Evolutionary conservation across 2,329 filamentous ascomycete genomes (phyloP).

Genomic region (Dichotomopilus funicola): DNA sequence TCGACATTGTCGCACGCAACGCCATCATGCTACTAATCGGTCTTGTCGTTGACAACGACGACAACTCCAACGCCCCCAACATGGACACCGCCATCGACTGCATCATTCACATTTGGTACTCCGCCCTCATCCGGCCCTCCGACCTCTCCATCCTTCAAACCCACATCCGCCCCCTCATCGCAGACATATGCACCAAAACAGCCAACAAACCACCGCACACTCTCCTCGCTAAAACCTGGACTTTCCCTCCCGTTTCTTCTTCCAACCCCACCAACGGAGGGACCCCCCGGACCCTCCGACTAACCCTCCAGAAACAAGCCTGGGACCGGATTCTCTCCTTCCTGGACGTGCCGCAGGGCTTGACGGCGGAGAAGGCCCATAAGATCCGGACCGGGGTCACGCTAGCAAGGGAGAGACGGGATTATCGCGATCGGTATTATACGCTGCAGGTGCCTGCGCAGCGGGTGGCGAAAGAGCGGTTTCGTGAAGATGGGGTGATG

Average conservation of each 20-base stretch:
- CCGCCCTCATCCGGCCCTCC: constrained; percentile 24
- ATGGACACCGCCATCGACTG: neutral
- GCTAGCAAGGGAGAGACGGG: neutral
- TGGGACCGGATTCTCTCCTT: neutral
- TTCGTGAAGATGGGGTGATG: constrained; percentile 20
- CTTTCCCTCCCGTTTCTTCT: neutral
- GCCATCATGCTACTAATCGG: constrained; percentile 33
- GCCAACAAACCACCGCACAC: constrained; percentile 20
- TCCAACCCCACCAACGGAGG: neutral
- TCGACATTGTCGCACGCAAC: constrained; percentile 35
- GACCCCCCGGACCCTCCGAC: neutral
- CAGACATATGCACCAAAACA: constrained; percentile 30
- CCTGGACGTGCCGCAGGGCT: neutral
- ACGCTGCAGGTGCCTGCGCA: neutral
- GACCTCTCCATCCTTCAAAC: neutral
- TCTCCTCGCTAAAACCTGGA: constrained; percentile 3
- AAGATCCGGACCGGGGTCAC: neutral
- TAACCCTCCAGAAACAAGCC: neutral
- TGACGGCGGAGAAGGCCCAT: neutral
- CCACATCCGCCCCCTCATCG: constrained; percentile 20
- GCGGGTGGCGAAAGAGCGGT: constrained; percentile 15
- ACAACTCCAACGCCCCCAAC: neutral
- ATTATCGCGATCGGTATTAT: constrained; percentile 1
- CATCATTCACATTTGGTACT: constrained; percentile 40
- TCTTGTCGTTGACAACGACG: constrained; percentile 10